Evolutionary conservation across 2,329 filamentous ascomycete genomes (phyloP).

Genomic region (Dothidotthia symphoricarpi): DNA sequence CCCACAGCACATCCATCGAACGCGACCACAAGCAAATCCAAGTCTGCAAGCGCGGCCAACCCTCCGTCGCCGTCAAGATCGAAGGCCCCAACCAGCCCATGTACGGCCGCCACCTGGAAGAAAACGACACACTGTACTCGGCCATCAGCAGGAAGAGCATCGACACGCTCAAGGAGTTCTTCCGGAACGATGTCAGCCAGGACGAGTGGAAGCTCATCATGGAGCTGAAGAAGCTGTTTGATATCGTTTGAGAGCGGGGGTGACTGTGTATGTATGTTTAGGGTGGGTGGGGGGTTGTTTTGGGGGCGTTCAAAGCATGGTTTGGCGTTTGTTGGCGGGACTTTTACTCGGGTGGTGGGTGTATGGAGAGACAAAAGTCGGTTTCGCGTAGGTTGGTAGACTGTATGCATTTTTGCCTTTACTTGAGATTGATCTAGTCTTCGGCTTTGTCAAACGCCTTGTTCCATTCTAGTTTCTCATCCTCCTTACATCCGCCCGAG

Average conservation of each 20-base stretch:
- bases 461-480: too few species aligned
- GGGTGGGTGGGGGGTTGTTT: too few species aligned
- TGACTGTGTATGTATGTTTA: too few species aligned
- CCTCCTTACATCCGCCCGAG: too few species aligned
- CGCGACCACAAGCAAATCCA: conserved; percentile 94
- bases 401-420: too few species aligned
- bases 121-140: conserved; percentile 84
- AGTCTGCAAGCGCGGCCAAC: conserved; percentile 91
- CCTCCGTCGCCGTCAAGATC: conserved; percentile 97
- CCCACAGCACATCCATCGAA: conserved; percentile 81
- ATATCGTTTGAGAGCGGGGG: conserved; percentile 57
- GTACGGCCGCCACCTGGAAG: conserved; percentile 93
- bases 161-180: conserved; percentile 94
- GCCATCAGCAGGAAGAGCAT: conserved; percentile 84
- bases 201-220: conserved; percentile 95
- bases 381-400: too few species aligned
- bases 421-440: too few species aligned
- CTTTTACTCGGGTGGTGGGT: too few species aligned
- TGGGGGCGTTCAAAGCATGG: too few species aligned
- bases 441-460: too few species aligned
- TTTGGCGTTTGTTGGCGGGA: too few species aligned
- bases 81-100: conserved; percentile 89
- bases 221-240: conserved; percentile 92
- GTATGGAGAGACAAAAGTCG: too few species aligned
- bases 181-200: conserved; percentile 79